Conservation (phyloP, 2,329 filamentous ascomycete genomes). For the Fusarium verrucosum region DNA sequence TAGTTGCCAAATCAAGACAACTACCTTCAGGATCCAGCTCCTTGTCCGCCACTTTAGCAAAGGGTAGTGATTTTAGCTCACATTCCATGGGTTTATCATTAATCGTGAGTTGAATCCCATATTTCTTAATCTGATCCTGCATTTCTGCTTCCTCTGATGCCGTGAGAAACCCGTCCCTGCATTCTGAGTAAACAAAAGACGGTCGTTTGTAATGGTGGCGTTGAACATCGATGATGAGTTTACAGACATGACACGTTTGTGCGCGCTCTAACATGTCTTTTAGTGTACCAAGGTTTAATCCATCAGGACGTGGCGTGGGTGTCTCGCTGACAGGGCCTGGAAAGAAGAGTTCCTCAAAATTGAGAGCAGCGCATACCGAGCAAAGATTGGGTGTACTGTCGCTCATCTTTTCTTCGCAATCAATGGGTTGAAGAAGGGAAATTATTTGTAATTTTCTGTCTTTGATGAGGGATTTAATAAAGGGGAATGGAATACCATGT, state of each 20-base stretch:
- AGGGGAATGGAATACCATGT: not conserved
- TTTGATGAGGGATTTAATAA: slow-evolving; percentile 1
- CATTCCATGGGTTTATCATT: not conserved
- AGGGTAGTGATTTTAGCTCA: not conserved
- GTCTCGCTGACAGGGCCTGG: not conserved
- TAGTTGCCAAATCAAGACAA: not conserved
- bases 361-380: not conserved
- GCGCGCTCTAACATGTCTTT: slow-evolving; percentile 2
- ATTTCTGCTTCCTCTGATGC: not conserved
- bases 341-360: slow-evolving; percentile 10
- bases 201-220: slow-evolving; percentile 4
- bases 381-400: not conserved
- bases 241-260: slow-evolving; percentile 2
- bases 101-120: slow-evolving; percentile 9
- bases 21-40: too few relatives aligned
- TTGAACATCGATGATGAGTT: not conserved
- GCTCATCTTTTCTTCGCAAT: not conserved
- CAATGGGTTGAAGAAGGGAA: accelerated
- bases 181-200: too few relatives aligned
- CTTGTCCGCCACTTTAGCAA: too few relatives aligned
- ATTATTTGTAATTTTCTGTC: not conserved
- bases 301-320: accelerated
- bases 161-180: too few relatives aligned
- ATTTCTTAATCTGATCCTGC: not conserved
- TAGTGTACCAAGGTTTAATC: slow-evolving; percentile 16